phyloP scores from a whole-genome alignment of 768 basidiomycete species.

The Kockovaella imperatae region DNA sequence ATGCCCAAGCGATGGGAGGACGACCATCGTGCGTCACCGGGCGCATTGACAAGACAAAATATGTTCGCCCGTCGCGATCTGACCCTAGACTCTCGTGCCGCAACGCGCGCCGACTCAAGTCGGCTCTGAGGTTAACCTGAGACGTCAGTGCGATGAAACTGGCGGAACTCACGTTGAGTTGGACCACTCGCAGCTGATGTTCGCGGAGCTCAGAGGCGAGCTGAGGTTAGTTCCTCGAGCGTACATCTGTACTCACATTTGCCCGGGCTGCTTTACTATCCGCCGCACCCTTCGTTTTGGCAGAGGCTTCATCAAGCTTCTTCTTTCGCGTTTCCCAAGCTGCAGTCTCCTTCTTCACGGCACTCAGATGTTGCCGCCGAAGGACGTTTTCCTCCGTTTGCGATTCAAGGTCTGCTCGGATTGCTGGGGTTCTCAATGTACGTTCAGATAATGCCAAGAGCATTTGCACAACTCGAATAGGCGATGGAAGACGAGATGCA shows the following conservation, averaged over 20 bases:
- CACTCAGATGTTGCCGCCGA: conserved; percentile 3
- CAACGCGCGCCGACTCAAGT: conserved; percentile 6
- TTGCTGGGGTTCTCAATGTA: conserved; percentile 12
- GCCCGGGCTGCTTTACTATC: conserved; percentile 18
- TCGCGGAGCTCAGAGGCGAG: conserved; percentile 4
- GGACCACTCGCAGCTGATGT: conserved; percentile 2
- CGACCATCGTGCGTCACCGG: conserved; percentile 16
- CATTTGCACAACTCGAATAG: conserved; percentile 27
- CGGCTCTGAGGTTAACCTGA: conserved; percentile 20
- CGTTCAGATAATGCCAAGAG: conserved; percentile 25
- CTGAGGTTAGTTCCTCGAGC: conserved; percentile 2
- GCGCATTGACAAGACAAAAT: conserved; percentile 18
- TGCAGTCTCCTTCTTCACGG: conserved; percentile 6
- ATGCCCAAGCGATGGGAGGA: conserved; percentile 27
- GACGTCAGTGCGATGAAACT: neutral
- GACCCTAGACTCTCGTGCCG: conserved; percentile 20
- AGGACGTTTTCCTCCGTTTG: conserved; percentile 10
- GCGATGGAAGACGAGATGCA: conserved; percentile 24
- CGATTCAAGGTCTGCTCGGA: conserved; percentile 18
- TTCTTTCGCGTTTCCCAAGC: conserved; percentile 18
- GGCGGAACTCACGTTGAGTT: conserved; percentile 12
- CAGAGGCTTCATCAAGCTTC: conserved; percentile 15
- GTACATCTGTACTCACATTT: conserved; percentile 4
- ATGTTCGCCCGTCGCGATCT: conserved; percentile 27
- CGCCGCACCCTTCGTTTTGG: conserved; percentile 11